Percentiles rank a stretch among this genome's conserved stretches.
These are phyloP conservation scores for Pestalotiopsis sp. DNA, from an alignment of 2,329 filamentous ascomycete genomes.

Conservation along the genomic window DNA sequence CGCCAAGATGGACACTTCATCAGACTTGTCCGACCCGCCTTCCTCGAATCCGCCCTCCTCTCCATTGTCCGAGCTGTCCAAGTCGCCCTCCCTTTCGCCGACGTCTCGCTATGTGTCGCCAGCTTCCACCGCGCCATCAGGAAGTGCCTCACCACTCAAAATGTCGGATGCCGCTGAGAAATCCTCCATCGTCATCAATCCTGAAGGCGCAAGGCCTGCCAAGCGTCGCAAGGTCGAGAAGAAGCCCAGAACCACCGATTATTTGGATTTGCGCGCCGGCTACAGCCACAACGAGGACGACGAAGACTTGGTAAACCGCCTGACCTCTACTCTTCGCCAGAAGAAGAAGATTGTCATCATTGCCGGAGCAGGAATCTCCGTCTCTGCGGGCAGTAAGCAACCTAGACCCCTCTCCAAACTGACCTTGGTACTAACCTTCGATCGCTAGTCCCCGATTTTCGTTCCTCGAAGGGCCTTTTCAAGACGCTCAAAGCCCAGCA, in stretches of 20 bases:
- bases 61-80: constrained; percentile 56
- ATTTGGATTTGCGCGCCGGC: constrained; percentile 68
- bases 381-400: constrained; percentile 76
- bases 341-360: constrained; percentile 97
- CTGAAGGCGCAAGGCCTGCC: constrained; percentile 67
- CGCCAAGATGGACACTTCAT: constrained; percentile 21
- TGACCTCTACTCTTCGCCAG: constrained; percentile 76
- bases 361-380: constrained; percentile 94
- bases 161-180: constrained; percentile 36
- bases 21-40: constrained; percentile 36
- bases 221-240: constrained; percentile 73
- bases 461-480: constrained; percentile 89
- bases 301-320: constrained; percentile 66
- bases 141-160: constrained; percentile 55
- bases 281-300: constrained; percentile 53
- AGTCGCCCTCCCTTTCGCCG: constrained; percentile 55
- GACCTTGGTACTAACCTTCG: neutral
- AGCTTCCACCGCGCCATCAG: constrained; percentile 48
- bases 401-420: constrained; percentile 14
- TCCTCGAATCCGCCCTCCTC: constrained; percentile 50
- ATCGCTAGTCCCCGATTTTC: constrained; percentile 83
- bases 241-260: constrained; percentile 75
- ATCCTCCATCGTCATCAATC: constrained; percentile 37
- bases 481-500: constrained; percentile 82
- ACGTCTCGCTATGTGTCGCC: constrained; percentile 56